phyloP scores from a whole-genome alignment of 2,329 filamentous ascomycete species.

The Xylariaceae sp. region DNA sequence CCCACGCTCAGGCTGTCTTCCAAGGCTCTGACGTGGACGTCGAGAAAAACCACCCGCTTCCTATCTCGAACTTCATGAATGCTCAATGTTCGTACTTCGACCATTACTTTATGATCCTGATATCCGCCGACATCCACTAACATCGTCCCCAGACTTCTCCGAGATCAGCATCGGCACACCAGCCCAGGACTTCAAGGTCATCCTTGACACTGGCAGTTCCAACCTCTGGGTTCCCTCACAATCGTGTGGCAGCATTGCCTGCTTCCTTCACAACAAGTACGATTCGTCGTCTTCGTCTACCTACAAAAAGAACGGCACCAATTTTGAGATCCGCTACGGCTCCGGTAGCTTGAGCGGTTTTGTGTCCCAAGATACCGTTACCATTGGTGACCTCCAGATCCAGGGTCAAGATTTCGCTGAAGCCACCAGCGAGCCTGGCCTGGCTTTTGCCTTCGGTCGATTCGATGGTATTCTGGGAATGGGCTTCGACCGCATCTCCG shows the following conservation, averaged over 20 bases:
- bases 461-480: constrained; percentile 97
- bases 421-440: constrained; percentile 88
- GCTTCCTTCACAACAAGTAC: constrained; percentile 96
- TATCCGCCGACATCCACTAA: not conserved
- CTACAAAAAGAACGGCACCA: constrained; percentile 88
- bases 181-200: constrained; percentile 94
- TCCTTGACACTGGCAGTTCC: constrained; percentile 96
- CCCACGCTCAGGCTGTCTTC: constrained; percentile 72
- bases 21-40: constrained; percentile 62
- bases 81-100: constrained; percentile 76
- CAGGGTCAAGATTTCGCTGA: constrained; percentile 93
- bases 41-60: constrained; percentile 70
- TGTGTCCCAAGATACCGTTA: constrained; percentile 80
- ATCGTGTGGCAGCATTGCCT: constrained; percentile 90
- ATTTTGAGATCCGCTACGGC: constrained; percentile 91
- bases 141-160: constrained; percentile 69
- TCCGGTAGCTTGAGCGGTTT: constrained; percentile 92
- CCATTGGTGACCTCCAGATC: constrained; percentile 83
- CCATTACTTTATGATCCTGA: not conserved
- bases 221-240: constrained; percentile 97
- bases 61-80: constrained; percentile 96
- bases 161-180: constrained; percentile 91
- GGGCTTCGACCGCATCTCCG: constrained; percentile 93
- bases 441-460: constrained; percentile 94
- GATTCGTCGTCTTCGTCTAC: constrained; percentile 83